Base-by-base conservation (phyloP, 768 basidiomycete species). In the Tricholoma terreum region DNA sequence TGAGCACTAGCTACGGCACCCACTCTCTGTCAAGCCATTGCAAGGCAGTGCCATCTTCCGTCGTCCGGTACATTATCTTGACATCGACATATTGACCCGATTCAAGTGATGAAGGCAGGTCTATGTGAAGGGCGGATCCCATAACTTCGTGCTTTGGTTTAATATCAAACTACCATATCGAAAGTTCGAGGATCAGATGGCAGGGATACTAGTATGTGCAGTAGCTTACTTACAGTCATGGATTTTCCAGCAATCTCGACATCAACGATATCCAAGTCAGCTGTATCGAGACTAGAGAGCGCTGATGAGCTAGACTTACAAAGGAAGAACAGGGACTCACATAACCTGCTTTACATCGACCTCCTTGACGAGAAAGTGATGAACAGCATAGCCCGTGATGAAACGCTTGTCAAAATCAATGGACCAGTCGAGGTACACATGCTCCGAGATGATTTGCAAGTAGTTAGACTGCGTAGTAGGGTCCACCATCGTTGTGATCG, bases 1-100 rank as follows among this genome's bases (percentile, higher is more conserved):
- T 54, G 24, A 31, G 17, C 22, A 11, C 11, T 12, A 42, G 40
- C 46, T 19, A 50, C 30, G 24, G 19, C 6, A 70, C 78, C 42
- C 68, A 91, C 86, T 87, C 85, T 67, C 92, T 88, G 19, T 83
- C 85, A 9, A 96, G 79, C 93, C 93, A 98, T 57, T 94, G 91
- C 12, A 98, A 72, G 0, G 94, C 92, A 1, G 85, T 86, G 66
- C 84, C 85, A 8, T 80, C 76, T 56, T 83, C 73, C 3, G 90
- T 93, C 1, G 94, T 96, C 52, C 77, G 72, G 69, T 96, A 96
- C 21, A 70, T 65, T 57, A 93, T 75, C 27, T 71, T 76, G 54
- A 92, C 80, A 36, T 77, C 73, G 40, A 93, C 69, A 1, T 72
- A 69, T 9, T 79, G 72, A 12, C 81, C 84, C 24, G 66, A 69